Evolutionary conservation across 2,329 filamentous ascomycete genomes (phyloP).

Genomic region (Paecilomyces dactylethromorphus): DNA sequence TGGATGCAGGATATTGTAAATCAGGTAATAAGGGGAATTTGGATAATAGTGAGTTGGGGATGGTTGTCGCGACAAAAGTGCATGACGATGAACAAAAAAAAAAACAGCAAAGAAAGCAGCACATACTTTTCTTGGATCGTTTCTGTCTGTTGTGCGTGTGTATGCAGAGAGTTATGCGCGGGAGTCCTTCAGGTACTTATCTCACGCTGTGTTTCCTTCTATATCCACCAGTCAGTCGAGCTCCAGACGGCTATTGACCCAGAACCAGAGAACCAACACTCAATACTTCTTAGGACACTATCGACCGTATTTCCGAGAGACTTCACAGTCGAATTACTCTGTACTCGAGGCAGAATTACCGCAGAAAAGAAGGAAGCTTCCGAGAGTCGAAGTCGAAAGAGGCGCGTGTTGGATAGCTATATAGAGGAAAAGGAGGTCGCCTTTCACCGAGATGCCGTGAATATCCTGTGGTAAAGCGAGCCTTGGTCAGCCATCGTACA

Average conservation of each 20-base stretch:
- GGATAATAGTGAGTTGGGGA: background rate
- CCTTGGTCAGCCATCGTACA: background rate
- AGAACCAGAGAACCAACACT: background rate
- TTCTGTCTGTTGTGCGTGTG: background rate
- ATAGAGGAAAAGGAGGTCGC: background rate
- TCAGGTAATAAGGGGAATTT: background rate
- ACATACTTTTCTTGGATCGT: background rate
- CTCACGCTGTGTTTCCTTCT: background rate
- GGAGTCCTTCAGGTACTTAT: background rate
- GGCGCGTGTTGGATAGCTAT: background rate
- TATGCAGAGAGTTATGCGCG: background rate
- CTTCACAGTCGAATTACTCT: background rate
- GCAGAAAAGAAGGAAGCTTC: background rate
- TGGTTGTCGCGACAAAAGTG: background rate
- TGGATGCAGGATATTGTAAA: background rate
- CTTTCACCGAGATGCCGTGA: background rate
- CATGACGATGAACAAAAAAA: background rate
- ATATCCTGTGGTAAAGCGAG: background rate
- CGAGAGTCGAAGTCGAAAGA: background rate
- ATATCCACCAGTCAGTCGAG: background rate
- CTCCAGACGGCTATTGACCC: background rate
- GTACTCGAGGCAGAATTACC: background rate
- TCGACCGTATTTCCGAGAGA: background rate
- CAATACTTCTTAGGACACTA: background rate
- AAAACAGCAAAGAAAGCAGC: background rate